Percentiles rank a stretch among this genome's conserved stretches.
Conservation (phyloP, 345 rosid genomes). For the Aquilaria malaccensis region DNA sequence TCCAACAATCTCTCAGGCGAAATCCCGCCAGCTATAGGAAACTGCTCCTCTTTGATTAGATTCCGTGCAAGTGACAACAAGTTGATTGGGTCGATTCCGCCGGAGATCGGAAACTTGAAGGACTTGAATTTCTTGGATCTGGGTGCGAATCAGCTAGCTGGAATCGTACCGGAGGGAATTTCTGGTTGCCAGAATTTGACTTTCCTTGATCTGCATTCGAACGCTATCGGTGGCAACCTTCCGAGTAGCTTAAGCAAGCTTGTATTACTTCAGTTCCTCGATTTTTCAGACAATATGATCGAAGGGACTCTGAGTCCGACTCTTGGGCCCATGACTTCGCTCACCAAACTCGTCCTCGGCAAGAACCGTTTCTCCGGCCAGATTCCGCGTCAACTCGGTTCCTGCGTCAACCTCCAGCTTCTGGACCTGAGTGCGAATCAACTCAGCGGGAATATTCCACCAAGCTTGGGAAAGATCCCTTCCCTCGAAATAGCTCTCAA, state of each 20-base stretch:
- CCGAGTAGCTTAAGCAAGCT: conserved; percentile 41
- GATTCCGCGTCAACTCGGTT: conserved; percentile 59
- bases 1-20: conserved; percentile 63
- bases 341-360: conserved; percentile 63
- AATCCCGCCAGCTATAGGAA: conserved; percentile 63
- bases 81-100: conserved; percentile 52
- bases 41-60: conserved; percentile 56
- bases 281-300: conserved; percentile 57
- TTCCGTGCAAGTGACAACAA: conserved; percentile 56
- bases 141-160: conserved; percentile 54
- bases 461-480: conserved; percentile 55
- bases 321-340: conserved; percentile 53
- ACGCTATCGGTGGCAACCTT: conserved; percentile 56
- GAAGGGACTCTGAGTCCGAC: conserved; percentile 46
- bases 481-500: conserved; percentile 70
- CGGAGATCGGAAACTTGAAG: conserved; percentile 47
- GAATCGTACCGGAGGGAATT: conserved; percentile 51
- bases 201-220: conserved; percentile 76
- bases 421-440: conserved; percentile 64
- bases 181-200: conserved; percentile 58
- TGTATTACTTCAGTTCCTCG: conserved; percentile 46
- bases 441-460: conserved; percentile 55
- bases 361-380: conserved; percentile 56
- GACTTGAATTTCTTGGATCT: conserved; percentile 71
- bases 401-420: conserved; percentile 63